Evolutionary conservation across 1,284 basidiomycete species (phyloP).

Genomic region (Malassezia brasiliensis): DNA sequence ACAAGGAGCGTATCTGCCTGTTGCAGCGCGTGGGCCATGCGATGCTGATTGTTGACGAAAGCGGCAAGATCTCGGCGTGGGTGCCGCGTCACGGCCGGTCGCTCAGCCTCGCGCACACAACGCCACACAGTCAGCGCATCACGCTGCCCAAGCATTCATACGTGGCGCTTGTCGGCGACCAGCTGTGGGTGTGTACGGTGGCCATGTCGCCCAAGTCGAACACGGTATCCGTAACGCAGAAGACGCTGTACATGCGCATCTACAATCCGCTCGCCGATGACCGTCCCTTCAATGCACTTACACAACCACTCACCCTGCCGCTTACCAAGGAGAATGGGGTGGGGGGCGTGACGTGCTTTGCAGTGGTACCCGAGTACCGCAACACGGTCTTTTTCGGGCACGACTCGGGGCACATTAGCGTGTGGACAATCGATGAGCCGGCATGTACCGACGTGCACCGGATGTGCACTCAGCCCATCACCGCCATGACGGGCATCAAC

Average conservation of each 20-base stretch:
- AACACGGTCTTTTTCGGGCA: slow-evolving; percentile 75
- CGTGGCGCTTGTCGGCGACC: slow-evolving; percentile 29
- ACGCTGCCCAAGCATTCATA: slow-evolving; percentile 32
- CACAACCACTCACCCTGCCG: slow-evolving; percentile 25
- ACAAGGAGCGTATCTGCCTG: slow-evolving; percentile 30
- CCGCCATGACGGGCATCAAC: slow-evolving; percentile 33
- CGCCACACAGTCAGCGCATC: slow-evolving; percentile 40
- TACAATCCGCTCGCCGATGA: slow-evolving; percentile 42
- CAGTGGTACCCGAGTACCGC: slow-evolving; percentile 63
- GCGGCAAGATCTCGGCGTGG: slow-evolving; percentile 44
- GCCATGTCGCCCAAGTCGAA: slow-evolving; percentile 13
- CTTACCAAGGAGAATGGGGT: slow-evolving; percentile 56
- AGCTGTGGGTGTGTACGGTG: slow-evolving; percentile 36
- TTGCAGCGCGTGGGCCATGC: slow-evolving; percentile 29
- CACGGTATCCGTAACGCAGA: slow-evolving; percentile 11
- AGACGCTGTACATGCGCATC: slow-evolving; percentile 25
- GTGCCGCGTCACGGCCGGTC: slow-evolving; percentile 20
- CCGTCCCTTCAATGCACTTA: slow-evolving; percentile 41
- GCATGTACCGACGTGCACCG: slow-evolving; percentile 25
- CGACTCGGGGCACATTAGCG: slow-evolving; percentile 63
- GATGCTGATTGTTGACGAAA: slow-evolving; percentile 41
- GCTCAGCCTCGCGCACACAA: slow-evolving; percentile 21
- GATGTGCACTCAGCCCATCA: slow-evolving; percentile 28
- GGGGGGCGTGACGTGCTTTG: slow-evolving; percentile 71
- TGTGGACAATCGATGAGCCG: slow-evolving; percentile 29